Evolutionary conservation across 108 stramenopile species (phyloP).

Genomic region (Pseudonitzschia pungens): DNA sequence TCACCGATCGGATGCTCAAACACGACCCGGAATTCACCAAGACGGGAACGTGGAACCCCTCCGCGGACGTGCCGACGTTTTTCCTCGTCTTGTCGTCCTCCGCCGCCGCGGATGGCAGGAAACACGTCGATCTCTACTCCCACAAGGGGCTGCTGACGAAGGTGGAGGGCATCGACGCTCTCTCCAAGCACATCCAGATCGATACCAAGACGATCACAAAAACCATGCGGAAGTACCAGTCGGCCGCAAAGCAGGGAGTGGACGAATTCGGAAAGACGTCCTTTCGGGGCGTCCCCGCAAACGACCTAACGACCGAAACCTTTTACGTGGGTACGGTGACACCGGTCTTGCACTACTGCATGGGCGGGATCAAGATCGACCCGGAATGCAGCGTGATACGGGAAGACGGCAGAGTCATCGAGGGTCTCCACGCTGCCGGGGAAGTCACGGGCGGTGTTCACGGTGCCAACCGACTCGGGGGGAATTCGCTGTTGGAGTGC

Average conservation of each 20-base stretch:
- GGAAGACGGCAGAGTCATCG: constrained; percentile 42
- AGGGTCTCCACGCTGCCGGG: constrained; percentile 77
- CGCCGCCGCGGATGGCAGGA: constrained; percentile 76
- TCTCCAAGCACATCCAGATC: constrained; percentile 71
- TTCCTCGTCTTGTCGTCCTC: constrained; percentile 74
- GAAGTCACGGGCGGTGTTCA: constrained; percentile 87
- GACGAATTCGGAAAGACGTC: constrained; percentile 73
- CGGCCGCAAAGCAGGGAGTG: constrained; percentile 48
- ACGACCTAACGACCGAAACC: constrained; percentile 54
- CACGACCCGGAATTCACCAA: constrained; percentile 40
- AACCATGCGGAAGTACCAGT: constrained; percentile 65
- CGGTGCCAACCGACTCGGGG: constrained; percentile 79
- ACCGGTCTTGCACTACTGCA: constrained; percentile 90
- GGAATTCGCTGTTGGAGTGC: constrained; percentile 90
- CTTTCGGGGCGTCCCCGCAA: constrained; percentile 60
- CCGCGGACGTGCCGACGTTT: constrained; percentile 70
- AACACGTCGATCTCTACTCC: constrained; percentile 84
- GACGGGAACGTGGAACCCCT: constrained; percentile 65
- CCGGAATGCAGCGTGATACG: constrained; percentile 64
- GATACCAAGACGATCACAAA: constrained; percentile 38
- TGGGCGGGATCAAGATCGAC: constrained; percentile 90
- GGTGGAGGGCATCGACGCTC: constrained; percentile 66
- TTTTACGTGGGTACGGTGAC: constrained; percentile 82
- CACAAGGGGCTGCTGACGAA: constrained; percentile 81
- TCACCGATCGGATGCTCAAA: constrained; percentile 50